A percentile compares a stretch with the other conserved stretches of the same genome.
Evolutionary conservation across 176 grass and related monocot genomes (phyloP).

Genomic region (Avena insularis): DNA sequence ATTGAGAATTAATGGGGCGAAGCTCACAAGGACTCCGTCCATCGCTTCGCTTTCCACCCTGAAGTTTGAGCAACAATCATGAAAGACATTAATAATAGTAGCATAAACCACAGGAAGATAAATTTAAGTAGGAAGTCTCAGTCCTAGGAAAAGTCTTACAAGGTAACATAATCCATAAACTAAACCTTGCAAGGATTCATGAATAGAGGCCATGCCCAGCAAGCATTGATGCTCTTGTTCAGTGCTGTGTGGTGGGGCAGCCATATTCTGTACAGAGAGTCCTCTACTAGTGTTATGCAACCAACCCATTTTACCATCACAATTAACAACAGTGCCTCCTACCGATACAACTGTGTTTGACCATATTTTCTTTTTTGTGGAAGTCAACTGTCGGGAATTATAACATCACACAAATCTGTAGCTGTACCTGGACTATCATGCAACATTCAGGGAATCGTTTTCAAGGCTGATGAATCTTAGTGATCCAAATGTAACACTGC

Average conservation of each 20-base stretch:
- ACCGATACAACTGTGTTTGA: background rate
- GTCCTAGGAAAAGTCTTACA: conserved; percentile 8
- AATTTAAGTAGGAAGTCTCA: conserved; percentile 7
- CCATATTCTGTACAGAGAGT: conserved; percentile 2
- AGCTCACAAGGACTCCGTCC: conserved; percentile 74
- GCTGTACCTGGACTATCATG: background rate
- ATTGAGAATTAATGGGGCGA: conserved; percentile 91
- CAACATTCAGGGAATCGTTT: conserved; percentile 29
- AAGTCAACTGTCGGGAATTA: background rate
- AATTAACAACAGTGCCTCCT: conserved; percentile 7
- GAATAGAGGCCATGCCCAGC: conserved; percentile 22
- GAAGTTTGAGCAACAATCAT: conserved; percentile 45
- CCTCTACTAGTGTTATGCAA: conserved; percentile 22
- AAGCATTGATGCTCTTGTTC: background rate
- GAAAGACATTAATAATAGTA: background rate
- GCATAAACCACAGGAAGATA: conserved; percentile 24
- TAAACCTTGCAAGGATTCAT: background rate
- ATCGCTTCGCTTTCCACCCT: conserved; percentile 96
- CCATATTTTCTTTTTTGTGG: background rate
- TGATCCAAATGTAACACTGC: background rate
- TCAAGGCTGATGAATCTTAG: background rate
- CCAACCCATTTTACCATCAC: background rate
- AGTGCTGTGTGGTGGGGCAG: background rate
- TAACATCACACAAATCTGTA: conserved; percentile 2
- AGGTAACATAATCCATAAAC: conserved; percentile 31